These are phyloP conservation scores for Colletotrichum sojae DNA, from an alignment of 2,329 filamentous ascomycete genomes.

Conservation along the genomic window DNA sequence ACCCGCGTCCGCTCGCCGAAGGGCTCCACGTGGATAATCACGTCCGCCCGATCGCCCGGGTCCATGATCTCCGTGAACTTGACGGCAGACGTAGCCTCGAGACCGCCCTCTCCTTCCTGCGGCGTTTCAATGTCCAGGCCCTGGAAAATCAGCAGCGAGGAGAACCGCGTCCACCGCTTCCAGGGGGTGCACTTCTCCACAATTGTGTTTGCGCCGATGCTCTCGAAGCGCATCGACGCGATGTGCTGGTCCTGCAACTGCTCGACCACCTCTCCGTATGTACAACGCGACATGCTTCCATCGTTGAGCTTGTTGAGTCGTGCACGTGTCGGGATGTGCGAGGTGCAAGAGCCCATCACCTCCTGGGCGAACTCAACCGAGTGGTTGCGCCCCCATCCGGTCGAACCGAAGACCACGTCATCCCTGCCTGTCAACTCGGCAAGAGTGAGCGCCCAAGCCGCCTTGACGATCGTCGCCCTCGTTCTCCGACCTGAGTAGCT, in stretches of 20 bases:
- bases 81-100: neutral
- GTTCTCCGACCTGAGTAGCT: neutral
- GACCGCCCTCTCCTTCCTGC: neutral
- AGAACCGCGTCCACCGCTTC: slow-evolving; percentile 17
- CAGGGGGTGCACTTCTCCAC: slow-evolving; percentile 63
- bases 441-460: slow-evolving; percentile 19
- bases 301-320: neutral
- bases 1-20: slow-evolving; percentile 17
- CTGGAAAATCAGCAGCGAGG: slow-evolving; percentile 24
- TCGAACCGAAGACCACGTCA: slow-evolving; percentile 21
- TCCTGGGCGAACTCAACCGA: slow-evolving; percentile 22
- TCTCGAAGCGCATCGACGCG: slow-evolving; percentile 63
- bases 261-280: slow-evolving; percentile 38
- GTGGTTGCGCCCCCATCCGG: slow-evolving; percentile 28
- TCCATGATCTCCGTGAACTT: slow-evolving; percentile 28
- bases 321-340: slow-evolving; percentile 19
- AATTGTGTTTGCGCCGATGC: slow-evolving; percentile 64
- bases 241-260: slow-evolving; percentile 64
- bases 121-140: slow-evolving; percentile 21
- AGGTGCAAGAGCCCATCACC: slow-evolving; percentile 31
- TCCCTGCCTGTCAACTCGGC: slow-evolving; percentile 10
- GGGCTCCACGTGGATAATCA: slow-evolving; percentile 22
- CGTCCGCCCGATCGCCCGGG: slow-evolving; percentile 16
- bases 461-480: slow-evolving; percentile 18
- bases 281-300: neutral